Percentiles rank a stretch among this genome's conserved stretches.
These are phyloP conservation scores for Microsporum ferrugineum DNA, from an alignment of 2,329 filamentous ascomycete species.

Conservation along the genomic window DNA sequence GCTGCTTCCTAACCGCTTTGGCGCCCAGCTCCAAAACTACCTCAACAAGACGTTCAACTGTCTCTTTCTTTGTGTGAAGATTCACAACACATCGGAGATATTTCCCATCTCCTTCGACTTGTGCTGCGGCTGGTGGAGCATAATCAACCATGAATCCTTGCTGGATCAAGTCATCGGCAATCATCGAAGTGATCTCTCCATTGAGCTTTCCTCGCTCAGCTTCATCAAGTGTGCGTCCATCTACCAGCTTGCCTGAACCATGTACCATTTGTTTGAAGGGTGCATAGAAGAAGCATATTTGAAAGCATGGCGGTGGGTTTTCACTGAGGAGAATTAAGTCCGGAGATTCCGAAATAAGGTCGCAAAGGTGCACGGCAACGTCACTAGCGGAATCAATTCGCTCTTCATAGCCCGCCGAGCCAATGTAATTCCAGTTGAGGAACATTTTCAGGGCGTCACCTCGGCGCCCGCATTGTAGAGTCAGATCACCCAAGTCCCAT, in stretches of 20 bases:
- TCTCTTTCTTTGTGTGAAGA: conserved; percentile 47
- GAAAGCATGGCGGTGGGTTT: conserved; percentile 73
- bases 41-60: conserved; percentile 50
- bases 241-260: conserved; percentile 20
- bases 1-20: conserved; percentile 19
- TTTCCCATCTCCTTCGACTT: conserved; percentile 45
- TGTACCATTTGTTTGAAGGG: conserved; percentile 43
- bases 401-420: conserved; percentile 56
- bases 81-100: conserved; percentile 63
- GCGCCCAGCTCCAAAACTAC: conserved; percentile 44
- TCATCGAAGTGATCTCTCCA: conserved; percentile 43
- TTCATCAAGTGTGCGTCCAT: conserved; percentile 21
- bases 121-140: conserved; percentile 42
- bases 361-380: conserved; percentile 57
- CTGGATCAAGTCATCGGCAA: conserved; percentile 44
- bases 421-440: conserved; percentile 82
- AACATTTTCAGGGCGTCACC: conserved; percentile 81
- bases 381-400: conserved; percentile 64
- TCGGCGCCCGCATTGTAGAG: conserved; percentile 80
- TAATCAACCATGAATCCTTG: conserved; percentile 61
- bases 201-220: conserved; percentile 37
- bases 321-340: conserved; percentile 62
- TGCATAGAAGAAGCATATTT: conserved; percentile 88
- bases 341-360: conserved; percentile 42
- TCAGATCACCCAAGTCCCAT: conserved; percentile 86